Conservation (phyloP, 371 early-diverging fungal species). For the Syncephalastrum contaminatum region DNA sequence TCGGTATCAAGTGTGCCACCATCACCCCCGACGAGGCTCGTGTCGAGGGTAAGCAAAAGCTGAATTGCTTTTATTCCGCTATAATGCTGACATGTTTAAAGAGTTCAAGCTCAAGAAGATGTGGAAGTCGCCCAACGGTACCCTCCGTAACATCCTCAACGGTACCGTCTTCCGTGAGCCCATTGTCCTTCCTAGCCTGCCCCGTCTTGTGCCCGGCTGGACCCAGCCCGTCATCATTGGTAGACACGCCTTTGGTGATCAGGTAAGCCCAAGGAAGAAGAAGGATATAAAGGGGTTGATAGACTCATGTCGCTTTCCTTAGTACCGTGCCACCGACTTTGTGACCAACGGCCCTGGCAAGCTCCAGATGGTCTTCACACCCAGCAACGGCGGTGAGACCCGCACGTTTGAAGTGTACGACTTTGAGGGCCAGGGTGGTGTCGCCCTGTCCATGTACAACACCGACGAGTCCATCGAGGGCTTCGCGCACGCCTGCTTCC, state of each 20-base stretch:
- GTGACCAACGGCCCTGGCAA: constrained; percentile 87
- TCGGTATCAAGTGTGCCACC: constrained; percentile 98
- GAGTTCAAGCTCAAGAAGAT: constrained; percentile 95
- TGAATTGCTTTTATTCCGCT: background rate
- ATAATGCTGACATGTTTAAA: constrained; percentile 16
- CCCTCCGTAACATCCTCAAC: constrained; percentile 94
- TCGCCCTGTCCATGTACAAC: constrained; percentile 96
- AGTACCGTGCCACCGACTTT: constrained; percentile 96
- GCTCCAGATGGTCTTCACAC: constrained; percentile 87
- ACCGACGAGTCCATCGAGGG: constrained; percentile 87
- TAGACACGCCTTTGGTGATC: constrained; percentile 96
- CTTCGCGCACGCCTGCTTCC: constrained; percentile 94
- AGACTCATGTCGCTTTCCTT: constrained; percentile 5
- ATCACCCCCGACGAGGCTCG: constrained; percentile 98
- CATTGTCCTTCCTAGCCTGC: constrained; percentile 85
- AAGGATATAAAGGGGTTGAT: background rate
- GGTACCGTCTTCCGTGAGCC: constrained; percentile 99
- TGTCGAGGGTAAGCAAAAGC: constrained; percentile 70
- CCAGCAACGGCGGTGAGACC: constrained; percentile 66
- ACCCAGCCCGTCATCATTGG: constrained; percentile 94
- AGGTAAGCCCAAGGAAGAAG: constrained; percentile 51
- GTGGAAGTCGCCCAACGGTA: constrained; percentile 98
- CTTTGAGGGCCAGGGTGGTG: constrained; percentile 80
- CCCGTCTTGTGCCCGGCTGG: constrained; percentile 94
- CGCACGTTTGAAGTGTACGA: constrained; percentile 73